Evolutionary conservation across 306 rosid species (phyloP), one percentile per base, ranked within the genome.

Genomic region (Dryas octopetala): DNA sequence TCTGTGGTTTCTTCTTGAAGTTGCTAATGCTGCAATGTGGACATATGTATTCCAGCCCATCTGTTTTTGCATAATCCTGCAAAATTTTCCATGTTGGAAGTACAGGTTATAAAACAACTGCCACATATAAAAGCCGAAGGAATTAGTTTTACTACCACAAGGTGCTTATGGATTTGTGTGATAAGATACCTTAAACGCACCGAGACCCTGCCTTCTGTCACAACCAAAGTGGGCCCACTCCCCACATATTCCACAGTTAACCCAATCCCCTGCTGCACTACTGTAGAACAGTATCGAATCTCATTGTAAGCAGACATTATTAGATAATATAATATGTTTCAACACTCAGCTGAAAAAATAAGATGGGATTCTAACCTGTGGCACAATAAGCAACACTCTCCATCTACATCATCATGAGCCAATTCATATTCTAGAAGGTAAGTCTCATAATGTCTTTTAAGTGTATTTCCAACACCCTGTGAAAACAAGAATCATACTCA

Each of bases 181-280:
- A 68, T 47, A 45, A 4, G 3, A 48, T 90, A 96, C 99, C 99
- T 96, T 96, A 83, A 96, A 96, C 43, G 99, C 99, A 5, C 99
- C 99, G 40, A 96, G 92, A 55, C 99, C 99, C 80, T 96, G 98
- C 83, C 99, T 84, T 87, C 99, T 89, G 89, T 96, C 99, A 54
- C 99, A 96, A 69, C 99, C 99, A 45, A 96, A 96, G 80, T 96
- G 99, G 5, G 99, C 99, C 99, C 99, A 96, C 88, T 96, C 99
- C 11, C 99, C 99, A 82, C 99, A 96, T 80, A 96, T 92, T 68
- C 99, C 99, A 61, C 99, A 96, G 82, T 96, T 96, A 73, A 96
- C 99, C 99, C 99, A 96, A 77, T 96, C 99, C 78, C 99, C 99
- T 23, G 98, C 96, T 70, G 99, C 99, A n/a, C 99, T 96, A 96